Evolutionary conservation across 2,329 filamentous ascomycete species (phyloP).

Genomic region (Neonectria magnoliae): DNA sequence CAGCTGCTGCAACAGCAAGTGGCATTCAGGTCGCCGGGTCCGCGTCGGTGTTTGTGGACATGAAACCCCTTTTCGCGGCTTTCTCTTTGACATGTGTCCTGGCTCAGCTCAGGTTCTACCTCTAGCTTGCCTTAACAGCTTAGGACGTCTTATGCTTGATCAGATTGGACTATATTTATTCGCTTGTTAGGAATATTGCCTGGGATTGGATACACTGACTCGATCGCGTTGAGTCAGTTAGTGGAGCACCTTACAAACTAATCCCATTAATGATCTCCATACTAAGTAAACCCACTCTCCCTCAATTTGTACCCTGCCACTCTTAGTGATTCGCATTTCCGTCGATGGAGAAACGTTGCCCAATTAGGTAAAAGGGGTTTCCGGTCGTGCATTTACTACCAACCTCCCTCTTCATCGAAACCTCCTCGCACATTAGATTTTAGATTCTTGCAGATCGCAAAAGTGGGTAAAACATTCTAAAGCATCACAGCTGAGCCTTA

Average conservation of each 20-base stretch:
- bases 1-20: background rate
- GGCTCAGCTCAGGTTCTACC: background rate
- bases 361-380: no score
- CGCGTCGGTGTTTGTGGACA: background rate
- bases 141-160: background rate
- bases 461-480: background rate
- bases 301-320: background rate
- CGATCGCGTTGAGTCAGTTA: background rate
- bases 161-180: background rate
- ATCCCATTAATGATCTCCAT: background rate
- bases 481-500: background rate
- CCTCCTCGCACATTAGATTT: no score
- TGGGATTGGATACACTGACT: background rate
- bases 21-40: background rate
- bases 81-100: background rate
- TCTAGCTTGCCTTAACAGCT: background rate
- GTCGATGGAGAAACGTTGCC: background rate
- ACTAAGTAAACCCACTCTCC: background rate
- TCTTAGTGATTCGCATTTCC: background rate
- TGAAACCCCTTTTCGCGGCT: background rate
- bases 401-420: no score
- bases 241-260: background rate
- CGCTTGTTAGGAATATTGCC: background rate
- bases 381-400: no score
- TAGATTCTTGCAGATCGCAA: background rate